phyloP scores from a whole-genome alignment of 345 rosid genomes.

The Citrus unshiu region DNA sequence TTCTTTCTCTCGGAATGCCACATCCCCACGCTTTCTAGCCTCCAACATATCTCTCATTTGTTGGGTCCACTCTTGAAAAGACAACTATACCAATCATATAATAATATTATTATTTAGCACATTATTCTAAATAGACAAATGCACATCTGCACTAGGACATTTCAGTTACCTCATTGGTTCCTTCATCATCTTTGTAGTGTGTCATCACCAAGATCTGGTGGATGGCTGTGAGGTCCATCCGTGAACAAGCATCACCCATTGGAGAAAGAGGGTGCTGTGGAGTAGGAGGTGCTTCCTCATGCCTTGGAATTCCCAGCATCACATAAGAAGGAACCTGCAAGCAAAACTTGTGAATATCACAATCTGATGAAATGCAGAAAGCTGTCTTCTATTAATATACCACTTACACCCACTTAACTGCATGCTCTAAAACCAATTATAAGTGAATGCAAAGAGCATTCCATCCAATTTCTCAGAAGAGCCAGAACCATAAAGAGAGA shows the following conservation, averaged over 20 bases:
- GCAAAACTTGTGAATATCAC: constrained; percentile 14
- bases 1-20: constrained; percentile 67
- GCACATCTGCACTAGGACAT: neutral
- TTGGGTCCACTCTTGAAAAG: constrained; percentile 97
- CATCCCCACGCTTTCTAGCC: constrained; percentile 83
- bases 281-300: constrained; percentile 61
- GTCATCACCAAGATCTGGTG: constrained; percentile 74
- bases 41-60: constrained; percentile 87
- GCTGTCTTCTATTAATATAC: neutral
- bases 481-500: neutral
- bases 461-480: neutral
- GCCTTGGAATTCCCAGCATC: constrained; percentile 76
- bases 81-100: constrained; percentile 40
- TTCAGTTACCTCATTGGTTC: constrained; percentile 67
- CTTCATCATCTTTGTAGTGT: constrained; percentile 90
- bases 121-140: neutral
- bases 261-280: constrained; percentile 61
- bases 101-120: constrained; percentile 10
- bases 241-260: constrained; percentile 79
- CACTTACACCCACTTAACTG: neutral
- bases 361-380: neutral
- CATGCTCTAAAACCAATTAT: neutral
- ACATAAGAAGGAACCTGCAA: constrained; percentile 64
- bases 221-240: constrained; percentile 82
- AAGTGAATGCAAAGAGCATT: neutral